Conservation (phyloP, 108 stramenopile genomes). For the Aureococcus anophagefferens region DNA sequence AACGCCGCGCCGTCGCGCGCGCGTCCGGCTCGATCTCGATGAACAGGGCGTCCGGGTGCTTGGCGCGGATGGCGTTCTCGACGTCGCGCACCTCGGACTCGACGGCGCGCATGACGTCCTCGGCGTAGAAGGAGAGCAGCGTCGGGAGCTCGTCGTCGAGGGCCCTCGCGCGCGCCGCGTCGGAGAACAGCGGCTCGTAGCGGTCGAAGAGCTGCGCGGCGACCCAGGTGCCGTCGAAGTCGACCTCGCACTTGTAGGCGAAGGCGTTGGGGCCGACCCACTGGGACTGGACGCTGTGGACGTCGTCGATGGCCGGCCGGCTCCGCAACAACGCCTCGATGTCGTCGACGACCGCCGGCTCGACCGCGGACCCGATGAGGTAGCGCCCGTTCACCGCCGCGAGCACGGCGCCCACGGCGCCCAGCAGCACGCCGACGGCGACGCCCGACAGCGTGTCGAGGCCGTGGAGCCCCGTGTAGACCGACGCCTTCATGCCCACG, state of each 20-base stretch:
- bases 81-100: conserved; percentile 87
- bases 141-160: conserved; percentile 2
- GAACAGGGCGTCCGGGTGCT: conserved; percentile 85
- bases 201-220: conserved; percentile 64
- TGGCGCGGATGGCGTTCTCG: conserved; percentile 74
- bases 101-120: conserved; percentile 88
- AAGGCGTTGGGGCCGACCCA: conserved; percentile 94
- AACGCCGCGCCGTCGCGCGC: conserved; percentile 27
- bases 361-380: conserved; percentile 84
- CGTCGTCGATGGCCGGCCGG: conserved; percentile 69
- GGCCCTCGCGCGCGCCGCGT: neutral
- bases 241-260: conserved; percentile 93
- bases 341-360: conserved; percentile 62
- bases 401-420: conserved; percentile 70
- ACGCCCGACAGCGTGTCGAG: conserved; percentile 85
- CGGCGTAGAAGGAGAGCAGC: conserved; percentile 45
- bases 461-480: conserved; percentile 56
- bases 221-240: conserved; percentile 95
- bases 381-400: conserved; percentile 74
- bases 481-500: conserved; percentile 62
- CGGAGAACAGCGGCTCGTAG: conserved; percentile 9
- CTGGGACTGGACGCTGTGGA: conserved; percentile 78
- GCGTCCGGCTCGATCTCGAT: conserved; percentile 96
- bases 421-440: conserved; percentile 72
- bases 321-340: conserved; percentile 70